These are phyloP conservation scores for Citrus maxima DNA, from an alignment of 345 rosid species.

Conservation along the genomic window DNA sequence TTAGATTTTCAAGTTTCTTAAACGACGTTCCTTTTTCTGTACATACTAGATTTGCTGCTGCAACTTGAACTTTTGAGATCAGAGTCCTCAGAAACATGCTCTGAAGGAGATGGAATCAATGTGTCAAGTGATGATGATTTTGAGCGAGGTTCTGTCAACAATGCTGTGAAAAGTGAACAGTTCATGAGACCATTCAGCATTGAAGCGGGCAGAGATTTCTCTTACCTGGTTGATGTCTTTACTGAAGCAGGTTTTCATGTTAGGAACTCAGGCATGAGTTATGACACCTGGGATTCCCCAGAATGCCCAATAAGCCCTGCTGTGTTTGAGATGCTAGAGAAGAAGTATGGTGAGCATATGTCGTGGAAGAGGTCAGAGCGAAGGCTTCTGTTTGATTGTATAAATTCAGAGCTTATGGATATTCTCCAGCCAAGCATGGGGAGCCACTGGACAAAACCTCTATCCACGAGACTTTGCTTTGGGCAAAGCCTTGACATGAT, in stretches of 20 bases:
- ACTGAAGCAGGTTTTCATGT: slow-evolving; percentile 49
- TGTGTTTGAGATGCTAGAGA: slow-evolving; percentile 71
- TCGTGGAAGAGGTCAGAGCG: slow-evolving; percentile 78
- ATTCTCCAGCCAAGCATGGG: slow-evolving; percentile 41
- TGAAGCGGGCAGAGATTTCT: slow-evolving; percentile 55
- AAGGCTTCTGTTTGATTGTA: slow-evolving; percentile 66
- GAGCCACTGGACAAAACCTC: slow-evolving; percentile 43
- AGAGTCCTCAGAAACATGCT: slow-evolving; percentile 43
- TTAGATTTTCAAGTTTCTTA: not conserved
- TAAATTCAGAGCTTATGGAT: slow-evolving; percentile 46
- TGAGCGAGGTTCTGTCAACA: slow-evolving; percentile 23
- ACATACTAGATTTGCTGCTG: slow-evolving; percentile 31
- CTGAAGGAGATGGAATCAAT: slow-evolving; percentile 51
- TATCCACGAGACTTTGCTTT: slow-evolving; percentile 39
- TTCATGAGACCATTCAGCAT: slow-evolving; percentile 14
- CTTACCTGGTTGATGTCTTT: slow-evolving; percentile 63
- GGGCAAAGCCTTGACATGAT: slow-evolving; percentile 23
- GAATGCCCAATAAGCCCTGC: slow-evolving; percentile 35
- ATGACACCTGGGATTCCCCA: slow-evolving; percentile 20
- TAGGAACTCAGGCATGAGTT: slow-evolving; percentile 16
- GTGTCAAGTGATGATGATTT: slow-evolving; percentile 62
- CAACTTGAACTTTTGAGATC: slow-evolving; percentile 51
- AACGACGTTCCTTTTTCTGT: not conserved
- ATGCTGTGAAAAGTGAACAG: slow-evolving; percentile 32
- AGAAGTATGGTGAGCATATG: slow-evolving; percentile 56